phyloP scores from a whole-genome alignment of 495 filamentous ascomycete species.

The Xylaria venustula region DNA sequence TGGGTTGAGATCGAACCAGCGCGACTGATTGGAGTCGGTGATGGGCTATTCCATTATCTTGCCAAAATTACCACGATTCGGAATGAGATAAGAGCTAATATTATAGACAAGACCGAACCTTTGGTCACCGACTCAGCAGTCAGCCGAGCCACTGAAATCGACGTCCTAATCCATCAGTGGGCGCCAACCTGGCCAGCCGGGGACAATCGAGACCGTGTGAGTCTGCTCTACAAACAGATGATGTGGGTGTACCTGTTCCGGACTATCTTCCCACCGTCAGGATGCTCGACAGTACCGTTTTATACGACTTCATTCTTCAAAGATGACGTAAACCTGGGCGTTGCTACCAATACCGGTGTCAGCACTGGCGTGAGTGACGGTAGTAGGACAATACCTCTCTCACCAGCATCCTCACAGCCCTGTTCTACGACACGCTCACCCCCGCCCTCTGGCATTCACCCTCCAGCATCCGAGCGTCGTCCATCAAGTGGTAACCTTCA shows the following conservation, averaged over 20 bases:
- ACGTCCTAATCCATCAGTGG: slow-evolving; percentile 75
- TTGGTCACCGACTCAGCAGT: slow-evolving; percentile 73
- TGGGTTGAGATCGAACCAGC: slow-evolving; percentile 74
- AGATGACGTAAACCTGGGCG: not conserved
- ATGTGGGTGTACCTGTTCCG: slow-evolving; percentile 89
- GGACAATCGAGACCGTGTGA: slow-evolving; percentile 71
- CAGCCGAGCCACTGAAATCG: slow-evolving; percentile 74
- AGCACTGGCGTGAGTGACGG: not conserved
- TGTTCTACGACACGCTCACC: slow-evolving; percentile 37
- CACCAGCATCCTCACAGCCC: slow-evolving; percentile 26
- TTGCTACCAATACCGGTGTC: not conserved
- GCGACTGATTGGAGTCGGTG: slow-evolving; percentile 78
- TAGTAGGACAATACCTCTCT: slow-evolving; percentile 35
- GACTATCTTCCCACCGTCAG: slow-evolving; percentile 68
- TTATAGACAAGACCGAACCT: slow-evolving; percentile 61
- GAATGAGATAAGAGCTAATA: slow-evolving; percentile 69
- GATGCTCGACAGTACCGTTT: too few relatives aligned
- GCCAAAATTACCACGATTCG: slow-evolving; percentile 77
- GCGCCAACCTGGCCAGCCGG: slow-evolving; percentile 66
- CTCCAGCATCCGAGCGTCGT: slow-evolving; percentile 14
- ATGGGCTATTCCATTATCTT: slow-evolving; percentile 79
- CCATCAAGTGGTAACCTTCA: slow-evolving; percentile 21
- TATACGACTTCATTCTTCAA: not conserved
- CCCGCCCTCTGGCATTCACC: slow-evolving; percentile 31
- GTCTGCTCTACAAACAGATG: slow-evolving; percentile 82